Evolutionary conservation across 257 asterid genomes (phyloP), one percentile per base, ranked within the genome.

Genomic region (Solanum chilense): DNA sequence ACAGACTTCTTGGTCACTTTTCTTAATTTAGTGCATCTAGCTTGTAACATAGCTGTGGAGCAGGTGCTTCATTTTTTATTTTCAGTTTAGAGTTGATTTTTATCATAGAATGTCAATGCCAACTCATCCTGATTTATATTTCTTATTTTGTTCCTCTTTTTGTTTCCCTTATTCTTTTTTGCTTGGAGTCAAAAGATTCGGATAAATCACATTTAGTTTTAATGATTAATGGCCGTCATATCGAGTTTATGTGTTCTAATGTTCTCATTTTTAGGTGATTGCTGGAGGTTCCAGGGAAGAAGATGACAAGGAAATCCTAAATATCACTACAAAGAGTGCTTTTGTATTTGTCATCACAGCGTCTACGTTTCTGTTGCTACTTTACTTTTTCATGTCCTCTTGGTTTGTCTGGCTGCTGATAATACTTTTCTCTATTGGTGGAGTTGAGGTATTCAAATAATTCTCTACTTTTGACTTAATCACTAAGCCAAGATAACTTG

Each of bases 381-480:
- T 97, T 83, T 97, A 95, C 91, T 91, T 96, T 87, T 97, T 97
- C 90, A 97, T 97, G 99, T 96, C 99, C 4, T 86, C 98, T 66
- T 97, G 99, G 99, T 95, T 97, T 90, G 93, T 96, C 89, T 97
- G 98, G 99, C 90, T 97, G 94, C 96, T 97, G 74, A 96, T 97
- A 49, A 89, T 94, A 84, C 95, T 97, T 89, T 97, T 97, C 93
- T 92, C 98, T 93, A 89, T 97, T 68, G 99, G 99, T 58, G 99
- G 98, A 82, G 87, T 97, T 91, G 98, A 97, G 99, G 99, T 97
- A 95, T 87, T 87, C 69, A 88, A 64, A 85, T 85, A 86, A 42
- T 52, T 87, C 58, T 87, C 86, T 81, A 64, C 85, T 37, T 74
- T 25, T 33, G 47, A 71, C 39, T 74, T 41, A 25, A 71, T 86